Evolutionary conservation across 805 yeast species (phyloP).

Genomic region (Barnettozyma salicaria): DNA sequence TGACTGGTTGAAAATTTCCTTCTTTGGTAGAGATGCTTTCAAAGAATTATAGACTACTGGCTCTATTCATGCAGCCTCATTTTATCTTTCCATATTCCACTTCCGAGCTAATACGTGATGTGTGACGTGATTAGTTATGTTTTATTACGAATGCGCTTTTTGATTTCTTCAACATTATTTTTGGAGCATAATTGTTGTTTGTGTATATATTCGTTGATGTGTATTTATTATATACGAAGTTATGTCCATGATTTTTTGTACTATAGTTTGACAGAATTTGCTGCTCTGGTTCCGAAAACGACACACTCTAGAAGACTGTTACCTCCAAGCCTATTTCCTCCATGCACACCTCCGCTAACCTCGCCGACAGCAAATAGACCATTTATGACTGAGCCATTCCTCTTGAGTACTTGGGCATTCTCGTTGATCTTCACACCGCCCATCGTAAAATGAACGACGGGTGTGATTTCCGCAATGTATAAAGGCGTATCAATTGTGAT

Average conservation of each 20-base stretch:
- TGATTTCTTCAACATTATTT: no score
- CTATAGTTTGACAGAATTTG: no score
- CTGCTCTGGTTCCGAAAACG: constrained; percentile 52
- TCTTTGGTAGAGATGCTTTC: constrained; percentile 83
- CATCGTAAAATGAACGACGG: constrained; percentile 61
- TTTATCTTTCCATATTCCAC: no score
- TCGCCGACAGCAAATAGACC: constrained; percentile 63
- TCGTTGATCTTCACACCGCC: constrained; percentile 59
- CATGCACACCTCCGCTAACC: constrained; percentile 65
- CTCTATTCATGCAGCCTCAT: no score
- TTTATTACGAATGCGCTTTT: neutral
- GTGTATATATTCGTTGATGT: no score
- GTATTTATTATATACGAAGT: no score
- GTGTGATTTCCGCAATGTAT: constrained; percentile 49
- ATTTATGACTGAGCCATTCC: constrained; percentile 27
- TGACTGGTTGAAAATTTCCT: constrained; percentile 84
- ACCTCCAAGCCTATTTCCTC: constrained; percentile 46
- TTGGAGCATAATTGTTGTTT: no score
- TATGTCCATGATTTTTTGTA: no score
- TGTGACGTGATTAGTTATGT: neutral
- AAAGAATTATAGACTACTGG: constrained; percentile 18
- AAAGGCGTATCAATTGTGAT: constrained; percentile 27
- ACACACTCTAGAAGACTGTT: constrained; percentile 24
- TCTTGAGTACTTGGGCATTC: constrained; percentile 36
- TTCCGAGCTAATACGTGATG: neutral